Base-by-base conservation (phyloP, 257 asterid species). In the Fraxinus quadrangulata region DNA sequence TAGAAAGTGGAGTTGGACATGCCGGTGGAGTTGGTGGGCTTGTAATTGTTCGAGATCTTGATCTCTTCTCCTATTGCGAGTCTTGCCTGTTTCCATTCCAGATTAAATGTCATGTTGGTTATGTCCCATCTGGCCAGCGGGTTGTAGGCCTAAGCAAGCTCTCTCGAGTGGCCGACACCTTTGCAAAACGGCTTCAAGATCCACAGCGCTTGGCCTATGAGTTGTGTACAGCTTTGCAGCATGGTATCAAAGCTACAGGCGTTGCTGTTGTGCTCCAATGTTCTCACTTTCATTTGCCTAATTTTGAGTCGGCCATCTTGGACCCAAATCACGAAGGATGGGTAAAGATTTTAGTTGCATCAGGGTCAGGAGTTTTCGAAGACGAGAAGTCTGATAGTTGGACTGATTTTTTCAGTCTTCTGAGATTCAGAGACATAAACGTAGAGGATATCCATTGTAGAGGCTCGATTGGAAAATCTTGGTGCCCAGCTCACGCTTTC, bases 21-120 rank as follows among this genome's bases (percentile, higher is more conserved):
- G 98, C 97, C 24, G 98, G 98, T 51, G 99, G 99, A 71, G 86
- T 83, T 0, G 99, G 99, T 7, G 99, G 98, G 73, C 98, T 95
- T 61, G 98, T 95, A 67, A 78, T 93, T 45, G 99, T 95, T 30
- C 96, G 99, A 40, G 98, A 95, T 87, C 88, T 95, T n/a, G 94
- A 95, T 83, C 88, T 93, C 76, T 95, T 91, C 85, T 93, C 99
- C 0, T 89, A 91, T 37, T 95, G 99, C 23, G 98, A 93, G 82
- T 93, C 97, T 75, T 95, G 99, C 90, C 85, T 95, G 87, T 95
- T 95, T 31, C 99, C 99, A 0, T 95, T 95, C 87, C 98, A 92
- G 75, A 89, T 95, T 34, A 93, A 89, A 83, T 95, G 99, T 54
- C 98, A 95, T 5, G 89, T 95, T 21, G 98, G 99, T 39, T 95